A percentile compares a stretch with the other conserved stretches of the same genome.
These are phyloP conservation scores for Fusarium papillatum DNA, from an alignment of 2,329 filamentous ascomycete genomes.

Conservation along the genomic window DNA sequence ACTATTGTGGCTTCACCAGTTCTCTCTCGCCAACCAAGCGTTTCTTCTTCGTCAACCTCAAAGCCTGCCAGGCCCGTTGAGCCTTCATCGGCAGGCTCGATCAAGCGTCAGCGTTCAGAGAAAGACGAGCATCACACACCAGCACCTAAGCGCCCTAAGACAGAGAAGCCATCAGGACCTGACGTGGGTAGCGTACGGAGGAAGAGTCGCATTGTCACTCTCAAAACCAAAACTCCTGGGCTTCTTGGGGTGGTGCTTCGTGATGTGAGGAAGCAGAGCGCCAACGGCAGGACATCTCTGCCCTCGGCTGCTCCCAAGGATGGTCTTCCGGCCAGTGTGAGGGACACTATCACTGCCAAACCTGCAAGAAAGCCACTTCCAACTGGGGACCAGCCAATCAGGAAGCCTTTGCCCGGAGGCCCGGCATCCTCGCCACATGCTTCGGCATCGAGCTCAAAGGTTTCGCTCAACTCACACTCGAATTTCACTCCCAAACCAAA, in stretches of 20 bases:
- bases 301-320: conserved; percentile 48
- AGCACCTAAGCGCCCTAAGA: conserved; percentile 55
- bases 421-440: conserved; percentile 39
- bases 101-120: conserved; percentile 54
- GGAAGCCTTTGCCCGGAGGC: conserved; percentile 51
- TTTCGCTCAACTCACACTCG: conserved; percentile 40
- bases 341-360: conserved; percentile 50
- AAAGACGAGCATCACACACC: conserved; percentile 52
- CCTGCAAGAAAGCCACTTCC: conserved; percentile 53
- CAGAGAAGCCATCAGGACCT: conserved; percentile 45
- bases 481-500: conserved; percentile 40
- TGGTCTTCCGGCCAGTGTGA: conserved; percentile 37
- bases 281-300: conserved; percentile 48
- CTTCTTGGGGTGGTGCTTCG: conserved; percentile 52
- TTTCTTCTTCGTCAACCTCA: conserved; percentile 32
- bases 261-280: conserved; percentile 35
- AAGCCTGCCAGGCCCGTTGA: conserved; percentile 37
- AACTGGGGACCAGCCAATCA: conserved; percentile 40
- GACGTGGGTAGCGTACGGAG: conserved; percentile 42
- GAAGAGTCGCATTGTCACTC: conserved; percentile 53
- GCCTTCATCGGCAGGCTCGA: conserved; percentile 33
- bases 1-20: conserved; percentile 45
- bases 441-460: conserved; percentile 43
- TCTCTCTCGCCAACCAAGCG: conserved; percentile 41
- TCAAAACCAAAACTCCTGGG: conserved; percentile 51